Percentiles rank a stretch among this genome's conserved stretches.
Evolutionary conservation across 2,329 filamentous ascomycete genomes (phyloP).

Genomic region (Thermothelomyces thermophilus): DNA sequence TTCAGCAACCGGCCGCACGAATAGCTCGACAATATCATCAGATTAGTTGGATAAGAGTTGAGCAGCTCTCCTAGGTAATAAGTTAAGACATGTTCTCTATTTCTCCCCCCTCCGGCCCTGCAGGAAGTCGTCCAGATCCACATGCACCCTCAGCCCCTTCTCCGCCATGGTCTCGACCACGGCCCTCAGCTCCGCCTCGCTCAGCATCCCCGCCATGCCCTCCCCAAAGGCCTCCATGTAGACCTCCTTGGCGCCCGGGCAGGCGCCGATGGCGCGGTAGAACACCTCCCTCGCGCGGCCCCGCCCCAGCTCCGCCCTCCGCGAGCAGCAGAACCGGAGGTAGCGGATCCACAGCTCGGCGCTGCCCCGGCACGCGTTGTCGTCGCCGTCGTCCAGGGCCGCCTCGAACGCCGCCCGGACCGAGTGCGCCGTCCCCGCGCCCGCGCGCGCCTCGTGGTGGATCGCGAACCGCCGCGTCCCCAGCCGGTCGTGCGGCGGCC

Average conservation of each 20-base stretch:
- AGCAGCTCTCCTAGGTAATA: too few relatives aligned
- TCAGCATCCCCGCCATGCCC: conserved; percentile 39
- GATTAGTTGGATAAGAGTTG: too few relatives aligned
- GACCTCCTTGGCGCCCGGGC: conserved; percentile 44
- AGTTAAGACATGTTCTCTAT: neutral
- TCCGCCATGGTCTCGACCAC: conserved; percentile 42
- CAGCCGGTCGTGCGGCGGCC: conserved; percentile 29
- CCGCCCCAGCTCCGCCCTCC: conserved; percentile 32
- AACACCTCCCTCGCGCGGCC: conserved; percentile 38
- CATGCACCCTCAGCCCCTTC: conserved; percentile 45
- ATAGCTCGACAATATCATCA: too few relatives aligned
- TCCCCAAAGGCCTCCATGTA: conserved; percentile 45
- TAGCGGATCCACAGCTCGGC: conserved; percentile 45
- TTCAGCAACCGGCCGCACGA: too few relatives aligned
- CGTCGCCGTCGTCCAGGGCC: conserved; percentile 34
- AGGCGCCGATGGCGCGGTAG: conserved; percentile 41
- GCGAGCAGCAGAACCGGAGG: conserved; percentile 38
- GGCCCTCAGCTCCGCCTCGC: conserved; percentile 41
- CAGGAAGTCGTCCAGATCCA: conserved; percentile 46
- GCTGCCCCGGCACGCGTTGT: conserved; percentile 34
- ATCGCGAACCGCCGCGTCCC: conserved; percentile 45
- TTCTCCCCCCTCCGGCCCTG: conserved; percentile 26
- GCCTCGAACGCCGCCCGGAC: conserved; percentile 46
- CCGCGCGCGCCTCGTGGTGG: conserved; percentile 42
- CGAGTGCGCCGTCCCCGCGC: conserved; percentile 44